phyloP scores from a whole-genome alignment of 2,329 filamentous ascomycete genomes.

The Diplodia scrobiculata region DNA sequence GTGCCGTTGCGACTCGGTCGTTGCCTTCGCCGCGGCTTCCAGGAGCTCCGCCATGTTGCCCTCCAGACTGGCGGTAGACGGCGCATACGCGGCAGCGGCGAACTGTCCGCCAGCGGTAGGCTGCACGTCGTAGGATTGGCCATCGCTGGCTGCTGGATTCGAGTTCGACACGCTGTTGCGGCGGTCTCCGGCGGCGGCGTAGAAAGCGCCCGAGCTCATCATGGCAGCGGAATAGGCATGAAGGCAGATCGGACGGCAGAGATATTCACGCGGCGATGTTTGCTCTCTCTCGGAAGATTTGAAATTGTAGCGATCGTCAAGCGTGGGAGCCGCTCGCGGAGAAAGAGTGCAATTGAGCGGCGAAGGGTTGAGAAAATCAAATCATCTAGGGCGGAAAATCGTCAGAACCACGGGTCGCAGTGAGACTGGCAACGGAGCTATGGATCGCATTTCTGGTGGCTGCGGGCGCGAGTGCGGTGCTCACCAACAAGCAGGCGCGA shows the following conservation, averaged over 20 bases:
- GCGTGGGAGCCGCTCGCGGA: not conserved
- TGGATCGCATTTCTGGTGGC: not conserved
- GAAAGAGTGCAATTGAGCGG: not conserved
- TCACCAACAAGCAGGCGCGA: not conserved
- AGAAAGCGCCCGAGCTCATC: slow-evolving; percentile 18
- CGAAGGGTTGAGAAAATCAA: not conserved
- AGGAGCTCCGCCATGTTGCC: slow-evolving; percentile 40
- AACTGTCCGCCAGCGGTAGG: not conserved
- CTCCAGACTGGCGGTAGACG: slow-evolving; percentile 3
- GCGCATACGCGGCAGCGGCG: not conserved
- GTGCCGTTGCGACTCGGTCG: slow-evolving; percentile 33
- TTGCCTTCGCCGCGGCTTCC: slow-evolving; percentile 44
- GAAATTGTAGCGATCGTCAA: not conserved
- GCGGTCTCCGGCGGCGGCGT: slow-evolving; percentile 5
- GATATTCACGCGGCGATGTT: not conserved
- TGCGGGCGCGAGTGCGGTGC: not conserved
- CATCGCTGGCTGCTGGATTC: not conserved
- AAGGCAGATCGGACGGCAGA: not conserved
- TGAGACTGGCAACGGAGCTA: not conserved
- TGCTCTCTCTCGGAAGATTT: not conserved
- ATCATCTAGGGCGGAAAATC: slow-evolving; percentile 4
- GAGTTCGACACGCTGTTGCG: not conserved
- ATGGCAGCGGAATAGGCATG: not conserved
- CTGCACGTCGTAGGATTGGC: slow-evolving; percentile 2
- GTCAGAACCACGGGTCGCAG: slow-evolving; percentile 8